Conservation (phyloP, 23 red algal genomes). For the Gracilariopsis chorda region DNA sequence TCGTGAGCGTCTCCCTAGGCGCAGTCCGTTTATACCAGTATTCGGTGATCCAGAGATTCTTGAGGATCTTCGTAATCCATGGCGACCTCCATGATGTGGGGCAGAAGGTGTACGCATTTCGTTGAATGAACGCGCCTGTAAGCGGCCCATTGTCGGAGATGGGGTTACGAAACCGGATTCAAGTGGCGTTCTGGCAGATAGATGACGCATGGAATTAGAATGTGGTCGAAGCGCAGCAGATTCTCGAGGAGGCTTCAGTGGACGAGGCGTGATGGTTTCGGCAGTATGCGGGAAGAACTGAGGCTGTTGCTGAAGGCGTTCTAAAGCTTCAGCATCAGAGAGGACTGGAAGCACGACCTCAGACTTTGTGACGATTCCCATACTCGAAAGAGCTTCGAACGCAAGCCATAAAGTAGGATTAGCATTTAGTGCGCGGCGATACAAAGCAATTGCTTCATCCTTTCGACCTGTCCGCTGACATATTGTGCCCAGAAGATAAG, state of each 20-base stretch:
- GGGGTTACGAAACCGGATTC: conserved; percentile 14
- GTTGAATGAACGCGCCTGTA: neutral
- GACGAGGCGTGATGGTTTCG: neutral
- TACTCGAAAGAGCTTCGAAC: conserved; percentile 55
- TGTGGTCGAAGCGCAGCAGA: neutral
- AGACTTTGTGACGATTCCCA: conserved; percentile 57
- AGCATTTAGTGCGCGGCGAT: conserved; percentile 42
- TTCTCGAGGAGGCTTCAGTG: neutral
- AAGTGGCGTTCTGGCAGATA: neutral
- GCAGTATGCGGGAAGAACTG: conserved; percentile 13
- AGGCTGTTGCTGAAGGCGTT: conserved; percentile 37
- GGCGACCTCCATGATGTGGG: neutral
- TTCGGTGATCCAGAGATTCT: neutral
- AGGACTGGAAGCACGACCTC: conserved; percentile 1
- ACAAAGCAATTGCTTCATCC: conserved; percentile 65
- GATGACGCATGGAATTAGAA: conserved; percentile 9
- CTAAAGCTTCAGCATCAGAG: conserved; percentile 7
- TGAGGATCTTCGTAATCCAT: neutral
- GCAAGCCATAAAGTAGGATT: conserved; percentile 77
- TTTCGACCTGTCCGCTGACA: conserved; percentile 64
- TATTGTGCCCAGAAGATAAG: conserved; percentile 63
- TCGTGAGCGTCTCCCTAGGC: conserved; percentile 13
- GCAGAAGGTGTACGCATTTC: neutral
- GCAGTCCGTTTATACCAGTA: neutral
- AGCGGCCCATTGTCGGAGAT: conserved; percentile 1